Evolutionary conservation across 441 rosid species (phyloP).

Genomic region (Pelargonium citronellum): DNA sequence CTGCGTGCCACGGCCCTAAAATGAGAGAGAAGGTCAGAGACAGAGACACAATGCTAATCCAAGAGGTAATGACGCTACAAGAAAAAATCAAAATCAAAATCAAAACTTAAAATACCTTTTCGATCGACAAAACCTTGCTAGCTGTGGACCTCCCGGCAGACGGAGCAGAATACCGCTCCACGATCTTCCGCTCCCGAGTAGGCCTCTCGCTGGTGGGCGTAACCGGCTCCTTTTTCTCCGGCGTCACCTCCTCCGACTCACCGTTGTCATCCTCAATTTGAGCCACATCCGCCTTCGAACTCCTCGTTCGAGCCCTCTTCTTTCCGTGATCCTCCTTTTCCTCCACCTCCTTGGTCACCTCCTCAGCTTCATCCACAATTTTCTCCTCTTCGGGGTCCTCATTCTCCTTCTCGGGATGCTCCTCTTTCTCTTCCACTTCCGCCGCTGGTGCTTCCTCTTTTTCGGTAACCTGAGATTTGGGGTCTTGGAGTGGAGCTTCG

Average conservation of each 20-base stretch:
- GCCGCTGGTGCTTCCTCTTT: background rate
- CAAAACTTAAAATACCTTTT: constrained; percentile 39
- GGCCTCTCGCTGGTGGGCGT: constrained; percentile 75
- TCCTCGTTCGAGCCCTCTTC: constrained; percentile 23
- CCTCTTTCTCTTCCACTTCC: constrained; percentile 19
- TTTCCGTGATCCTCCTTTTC: constrained; percentile 11
- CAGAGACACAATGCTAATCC: constrained; percentile 3
- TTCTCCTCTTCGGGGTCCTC: constrained; percentile 16
- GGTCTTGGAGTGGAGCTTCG: constrained; percentile 35
- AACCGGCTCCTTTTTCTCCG: constrained; percentile 31
- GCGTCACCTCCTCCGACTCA: constrained; percentile 24
- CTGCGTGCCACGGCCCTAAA: constrained; percentile 80
- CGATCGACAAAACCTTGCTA: constrained; percentile 57
- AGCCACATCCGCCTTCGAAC: constrained; percentile 25
- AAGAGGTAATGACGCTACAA: background rate
- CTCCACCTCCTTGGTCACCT: constrained; percentile 19
- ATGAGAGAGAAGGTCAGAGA: background rate
- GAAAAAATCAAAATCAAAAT: background rate
- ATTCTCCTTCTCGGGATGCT: constrained; percentile 6
- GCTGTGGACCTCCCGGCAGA: constrained; percentile 45
- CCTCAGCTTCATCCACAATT: constrained; percentile 18
- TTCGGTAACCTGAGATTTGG: constrained; percentile 13
- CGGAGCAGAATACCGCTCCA: constrained; percentile 74
- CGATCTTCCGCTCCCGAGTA: constrained; percentile 77
- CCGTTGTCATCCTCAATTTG: constrained; percentile 26